Base-by-base conservation (phyloP, 768 basidiomycete species). In the Amanita inopinata region DNA sequence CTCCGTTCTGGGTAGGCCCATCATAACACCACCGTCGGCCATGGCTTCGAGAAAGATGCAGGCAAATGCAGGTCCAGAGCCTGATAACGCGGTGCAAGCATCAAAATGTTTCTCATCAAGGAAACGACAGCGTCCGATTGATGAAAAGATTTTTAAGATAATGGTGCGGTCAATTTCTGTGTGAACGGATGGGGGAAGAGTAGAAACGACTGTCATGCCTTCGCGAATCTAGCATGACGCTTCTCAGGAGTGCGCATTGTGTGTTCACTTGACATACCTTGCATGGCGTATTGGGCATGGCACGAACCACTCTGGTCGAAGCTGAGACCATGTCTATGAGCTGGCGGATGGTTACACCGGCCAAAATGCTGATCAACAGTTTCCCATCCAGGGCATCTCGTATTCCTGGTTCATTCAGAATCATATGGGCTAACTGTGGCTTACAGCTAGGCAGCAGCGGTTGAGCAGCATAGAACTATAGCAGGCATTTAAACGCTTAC, bases 1-100 rank as follows among this genome's bases (percentile, higher is more conserved):
- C 61, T 97, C 96, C 1, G 80, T 76, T 48, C 96, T 71, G 2
- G 96, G 96, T 39, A 99, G 64, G 22, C 96, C 96, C 96, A 98
- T 98, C 94, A 99, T 98, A 34, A 98, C 96, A 33, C 92, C 96
- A 19, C 96, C 96, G 59, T 98, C 96, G 1, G 91, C 84, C 92
- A 99, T 96, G 0, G 96, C 94, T 61, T 99, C 96, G 49, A 99
- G 71, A 54, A 98, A 90, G 37, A 98, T 80, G 51, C 90, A 92
- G 0, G 90, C 92, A 61, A 99, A 98, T 0, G 96, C 96, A 28
- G 96, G 96, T 0, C 96, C 96, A 5, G 90, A 91, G 0, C 93
- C 96, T 11, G 88, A 90, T 2, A 99, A 71, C 8, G 96, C 96
- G 0, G 96, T 99, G 58, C 90, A 96, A 3, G 94, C 93, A 63